Evolutionary conservation across 2,329 filamentous ascomycete genomes (phyloP).

Genomic region (Tolypocladium cylindrosporum): DNA sequence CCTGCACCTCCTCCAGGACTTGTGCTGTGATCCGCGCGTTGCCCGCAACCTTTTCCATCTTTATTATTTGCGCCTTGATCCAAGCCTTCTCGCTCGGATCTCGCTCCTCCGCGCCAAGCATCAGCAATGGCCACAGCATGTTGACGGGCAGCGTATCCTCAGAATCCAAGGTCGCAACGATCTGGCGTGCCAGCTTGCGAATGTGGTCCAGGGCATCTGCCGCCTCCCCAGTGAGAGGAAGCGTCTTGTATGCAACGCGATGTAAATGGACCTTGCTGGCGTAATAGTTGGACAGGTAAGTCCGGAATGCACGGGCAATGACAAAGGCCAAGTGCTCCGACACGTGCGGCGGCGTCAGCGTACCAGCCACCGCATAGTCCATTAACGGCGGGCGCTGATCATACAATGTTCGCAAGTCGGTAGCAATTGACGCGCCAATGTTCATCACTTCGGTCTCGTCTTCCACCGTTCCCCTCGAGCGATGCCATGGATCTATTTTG

Average conservation of each 20-base stretch:
- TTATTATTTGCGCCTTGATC: conserved; percentile 39
- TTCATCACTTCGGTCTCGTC: conserved; percentile 50
- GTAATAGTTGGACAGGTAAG: conserved; percentile 46
- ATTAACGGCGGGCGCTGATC: conserved; percentile 41
- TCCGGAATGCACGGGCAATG: conserved; percentile 42
- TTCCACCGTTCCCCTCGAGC: conserved; percentile 42
- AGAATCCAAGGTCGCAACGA: too few species aligned
- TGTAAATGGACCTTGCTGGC: conserved; percentile 47
- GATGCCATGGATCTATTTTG: conserved; percentile 46
- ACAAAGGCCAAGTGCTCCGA: conserved; percentile 37
- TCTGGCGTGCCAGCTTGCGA: too few species aligned
- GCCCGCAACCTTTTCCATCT: conserved; percentile 33
- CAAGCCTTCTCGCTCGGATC: conserved; percentile 34
- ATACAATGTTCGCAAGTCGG: conserved; percentile 39
- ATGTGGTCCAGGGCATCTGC: too few species aligned
- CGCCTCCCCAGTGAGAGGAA: too few species aligned
- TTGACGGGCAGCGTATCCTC: too few species aligned
- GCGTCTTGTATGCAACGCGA: conserved; percentile 44
- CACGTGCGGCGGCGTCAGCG: conserved; percentile 36
- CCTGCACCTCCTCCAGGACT: conserved; percentile 35
- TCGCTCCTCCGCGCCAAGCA: conserved; percentile 35
- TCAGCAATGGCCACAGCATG: too few species aligned
- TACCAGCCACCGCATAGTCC: conserved; percentile 44
- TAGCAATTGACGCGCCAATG: conserved; percentile 37
- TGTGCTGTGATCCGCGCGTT: conserved; percentile 34